phyloP scores from a whole-genome alignment of 352 stramenopile genomes.

The Phytophthora ohioensis region DNA sequence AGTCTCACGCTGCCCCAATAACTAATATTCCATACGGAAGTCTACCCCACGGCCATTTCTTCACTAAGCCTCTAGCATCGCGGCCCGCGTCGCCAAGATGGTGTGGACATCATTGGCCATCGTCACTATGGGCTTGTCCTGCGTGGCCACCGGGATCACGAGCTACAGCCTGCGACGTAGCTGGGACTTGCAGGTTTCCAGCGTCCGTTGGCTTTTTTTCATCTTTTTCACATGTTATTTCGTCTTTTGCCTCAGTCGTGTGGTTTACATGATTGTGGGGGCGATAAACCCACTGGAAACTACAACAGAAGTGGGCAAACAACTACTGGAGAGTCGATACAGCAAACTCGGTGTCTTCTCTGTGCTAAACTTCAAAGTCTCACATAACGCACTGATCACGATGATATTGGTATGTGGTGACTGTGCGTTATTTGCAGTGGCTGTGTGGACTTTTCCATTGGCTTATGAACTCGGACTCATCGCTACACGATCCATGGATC shows the following conservation, averaged over 20 bases:
- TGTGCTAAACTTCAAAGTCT: constrained; percentile 52
- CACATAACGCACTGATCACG: constrained; percentile 37
- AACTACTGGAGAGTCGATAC: constrained; percentile 31
- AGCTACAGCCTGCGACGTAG: constrained; percentile 46
- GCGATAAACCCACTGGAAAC: constrained; percentile 29
- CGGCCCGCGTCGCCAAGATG: constrained; percentile 6
- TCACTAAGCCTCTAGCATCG: constrained; percentile 4
- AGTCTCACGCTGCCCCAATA: constrained; percentile 21
- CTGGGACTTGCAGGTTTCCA: constrained; percentile 63
- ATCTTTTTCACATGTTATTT: constrained; percentile 62
- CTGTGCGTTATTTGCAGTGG: constrained; percentile 49
- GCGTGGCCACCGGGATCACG: constrained; percentile 49
- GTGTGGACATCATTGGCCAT: constrained; percentile 46
- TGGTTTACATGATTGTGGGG: constrained; percentile 51
- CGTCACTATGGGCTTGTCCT: constrained; percentile 40
- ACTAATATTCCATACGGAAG: too few relatives aligned
- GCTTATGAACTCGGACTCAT: constrained; percentile 54
- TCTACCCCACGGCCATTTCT: not conserved
- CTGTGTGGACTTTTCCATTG: constrained; percentile 57
- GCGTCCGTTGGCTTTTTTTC: constrained; percentile 72
- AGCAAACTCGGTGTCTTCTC: constrained; percentile 49
- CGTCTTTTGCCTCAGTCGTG: constrained; percentile 40
- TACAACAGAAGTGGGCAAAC: constrained; percentile 12
- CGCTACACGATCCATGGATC: constrained; percentile 57
- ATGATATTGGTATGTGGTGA: constrained; percentile 47